Percentiles rank a stretch among this genome's conserved stretches.
These are phyloP conservation scores for Tetrahymena borealis DNA, from an alignment of 73 alveolate genomes.

Conservation along the genomic window DNA sequence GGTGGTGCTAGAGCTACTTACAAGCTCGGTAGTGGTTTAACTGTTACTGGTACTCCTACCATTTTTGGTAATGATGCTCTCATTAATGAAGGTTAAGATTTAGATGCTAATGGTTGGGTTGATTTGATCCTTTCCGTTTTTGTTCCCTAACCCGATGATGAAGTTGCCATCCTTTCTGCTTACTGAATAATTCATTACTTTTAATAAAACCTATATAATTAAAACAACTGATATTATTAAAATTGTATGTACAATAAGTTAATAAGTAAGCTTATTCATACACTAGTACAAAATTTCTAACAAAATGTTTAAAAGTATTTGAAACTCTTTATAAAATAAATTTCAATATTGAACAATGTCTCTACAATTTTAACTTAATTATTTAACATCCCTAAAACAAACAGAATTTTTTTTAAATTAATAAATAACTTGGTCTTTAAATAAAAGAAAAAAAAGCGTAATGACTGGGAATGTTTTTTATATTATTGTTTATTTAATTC, in stretches of 20 bases:
- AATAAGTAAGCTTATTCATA: not conserved
- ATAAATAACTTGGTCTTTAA: no score
- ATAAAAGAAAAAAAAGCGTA: no score
- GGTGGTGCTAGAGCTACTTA: constrained; percentile 4
- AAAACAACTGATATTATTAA: not conserved
- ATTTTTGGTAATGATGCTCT: not conserved
- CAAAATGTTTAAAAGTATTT: not conserved
- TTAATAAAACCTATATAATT: not conserved
- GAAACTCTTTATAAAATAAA: no score
- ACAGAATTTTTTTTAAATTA: no score
- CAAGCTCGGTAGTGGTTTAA: not conserved
- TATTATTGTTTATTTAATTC: no score
- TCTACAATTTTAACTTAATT: no score
- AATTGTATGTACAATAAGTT: not conserved
- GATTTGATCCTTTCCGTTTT: not conserved
- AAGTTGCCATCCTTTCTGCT: not conserved
- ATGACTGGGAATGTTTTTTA: no score
- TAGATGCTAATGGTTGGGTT: not conserved
- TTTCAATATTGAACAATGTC: no score
- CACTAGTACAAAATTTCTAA: not conserved
- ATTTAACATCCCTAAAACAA: no score
- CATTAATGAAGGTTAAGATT: not conserved
- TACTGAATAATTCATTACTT: not conserved
- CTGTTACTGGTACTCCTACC: not conserved
- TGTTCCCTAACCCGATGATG: not conserved